Base-by-base conservation (phyloP, 768 basidiomycete species). In the Phaeolepiota aurea region DNA sequence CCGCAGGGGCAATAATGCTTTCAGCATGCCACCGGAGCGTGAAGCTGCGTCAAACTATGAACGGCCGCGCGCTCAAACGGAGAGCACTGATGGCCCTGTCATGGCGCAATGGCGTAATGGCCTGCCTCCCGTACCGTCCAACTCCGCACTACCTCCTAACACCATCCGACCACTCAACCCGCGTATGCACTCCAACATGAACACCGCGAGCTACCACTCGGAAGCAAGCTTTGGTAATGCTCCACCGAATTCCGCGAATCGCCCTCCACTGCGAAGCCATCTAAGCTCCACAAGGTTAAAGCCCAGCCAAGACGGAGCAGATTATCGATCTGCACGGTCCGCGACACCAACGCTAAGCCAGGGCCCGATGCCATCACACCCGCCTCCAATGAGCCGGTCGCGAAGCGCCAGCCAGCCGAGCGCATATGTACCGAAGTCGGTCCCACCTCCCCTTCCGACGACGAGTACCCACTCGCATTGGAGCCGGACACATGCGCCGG, bases 331-430 rank as follows among this genome's bases (percentile, higher is more conserved):
- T 40, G 55, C 43, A 45, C 59, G 58, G 40, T 47, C 49, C 39
- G 51, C 56, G 37, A 64, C 69, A 10, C 63, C 66, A 14, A 62
- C 57, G 20, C 49, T 47, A 5, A 23, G 25, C 39, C 37, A 41
- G 45, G 51, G 64, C 34, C 41, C 48, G 39, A 57, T 52, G 41
- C 42, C 44, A 22, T 35, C 53, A 16, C 38, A 54, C 15, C 42
- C 59, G 48, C 63, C 64, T 3, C 61, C 69, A 5, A 54, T 64
- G 32, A 74, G 49, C 48, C 77, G 87, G 40, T 82, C 79, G 19
- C 72, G 87, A 40, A 88, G 84, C 51, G 76, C 76, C n/a, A 89
- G 86, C 57, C 84, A 87, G 51, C 86, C 87, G 1, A 77, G 62
- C 31, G 77, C 78, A 19, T 87, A 87, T 50, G 59, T 77, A 11